Base-by-base conservation (phyloP, 805 yeast species). In the Maudiozyma saulgeensis region DNA sequence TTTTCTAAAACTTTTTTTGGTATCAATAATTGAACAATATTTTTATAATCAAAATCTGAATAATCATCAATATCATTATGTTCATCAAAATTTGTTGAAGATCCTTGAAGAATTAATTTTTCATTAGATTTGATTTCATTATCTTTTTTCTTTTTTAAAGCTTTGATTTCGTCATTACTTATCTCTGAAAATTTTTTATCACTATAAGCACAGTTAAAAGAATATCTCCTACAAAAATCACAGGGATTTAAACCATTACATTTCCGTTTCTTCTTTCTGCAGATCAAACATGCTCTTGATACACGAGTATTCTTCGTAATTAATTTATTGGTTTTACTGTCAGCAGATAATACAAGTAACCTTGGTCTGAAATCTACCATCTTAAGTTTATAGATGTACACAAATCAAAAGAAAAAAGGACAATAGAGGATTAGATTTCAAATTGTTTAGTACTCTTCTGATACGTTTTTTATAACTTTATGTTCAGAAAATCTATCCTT, bases 201-300 rank as follows among this genome's bases (percentile, higher is more conserved):
- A 41, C 43, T 43, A 48, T 50, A 52, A 15, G 28, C 26, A 42
- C 55, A 51, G 6, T 19, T 26, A 16, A 50, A 35, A 5, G 38
- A 19, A 23, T 21, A 41, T 37, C 31, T 43, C n/a, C 25, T 31
- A 48, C 55, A 88, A 63, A 82, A 87, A 32, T 79, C 76, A 63
- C 95, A 85, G 0, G 91, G 93, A 56, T 77, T 82, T 56, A 77
- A 76, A 4, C 91, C 93, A 62, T 84, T 89, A 66, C 95, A 85
- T 61, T 82, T 81, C 53, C 84, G 87, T 61, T 85, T 85, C 66
- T 82, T 84, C 65, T 76, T 77, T 19, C 91, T 74, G 63, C 93
- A 84, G 54, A 77, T 80, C 56, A 81, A 85, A 59, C 93, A 85
- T 2, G 93, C 93, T 48, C 87, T 68, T 1, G 85, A 78, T 38